Percentiles rank a stretch among this genome's conserved stretches.
Conservation (phyloP, 257 asterid species). For the Marsdenia floribunda region DNA sequence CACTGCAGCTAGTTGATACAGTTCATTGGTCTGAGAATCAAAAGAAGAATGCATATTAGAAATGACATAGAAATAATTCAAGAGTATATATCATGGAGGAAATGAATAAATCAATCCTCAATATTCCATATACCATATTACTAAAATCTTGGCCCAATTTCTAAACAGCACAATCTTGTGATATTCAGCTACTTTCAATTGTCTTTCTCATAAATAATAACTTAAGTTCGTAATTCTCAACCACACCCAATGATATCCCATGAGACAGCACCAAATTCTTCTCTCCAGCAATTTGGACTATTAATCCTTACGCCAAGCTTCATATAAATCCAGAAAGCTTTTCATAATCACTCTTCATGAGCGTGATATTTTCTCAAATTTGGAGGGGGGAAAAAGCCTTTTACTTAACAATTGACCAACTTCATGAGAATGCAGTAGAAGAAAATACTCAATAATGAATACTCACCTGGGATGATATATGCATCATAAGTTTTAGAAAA, state of each 20-base stretch:
- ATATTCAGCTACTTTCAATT: neutral
- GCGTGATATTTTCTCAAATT: neutral
- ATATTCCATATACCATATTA: slow-evolving; percentile 1
- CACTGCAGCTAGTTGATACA: slow-evolving; percentile 89
- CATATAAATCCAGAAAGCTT: neutral
- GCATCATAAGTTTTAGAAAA: slow-evolving; percentile 82
- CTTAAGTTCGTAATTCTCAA: neutral
- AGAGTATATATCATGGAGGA: neutral
- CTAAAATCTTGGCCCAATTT: neutral
- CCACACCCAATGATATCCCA: neutral
- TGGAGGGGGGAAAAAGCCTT: neutral
- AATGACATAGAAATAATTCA: neutral
- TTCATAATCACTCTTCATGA: neutral
- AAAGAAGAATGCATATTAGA: slow-evolving; percentile 26
- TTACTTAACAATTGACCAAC: neutral
- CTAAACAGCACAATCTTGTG: neutral
- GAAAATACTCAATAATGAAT: slow-evolving; percentile 6
- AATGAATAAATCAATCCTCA: neutral
- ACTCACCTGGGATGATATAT: slow-evolving; percentile 80
- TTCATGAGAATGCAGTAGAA: neutral
- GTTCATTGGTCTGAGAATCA: slow-evolving; percentile 76
- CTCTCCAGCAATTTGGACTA: neutral
- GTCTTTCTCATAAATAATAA: neutral
- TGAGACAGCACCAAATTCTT: neutral
- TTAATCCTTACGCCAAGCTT: neutral